phyloP scores from a whole-genome alignment of 2,329 filamentous ascomycete species.

The Dactylellina cionopaga region DNA sequence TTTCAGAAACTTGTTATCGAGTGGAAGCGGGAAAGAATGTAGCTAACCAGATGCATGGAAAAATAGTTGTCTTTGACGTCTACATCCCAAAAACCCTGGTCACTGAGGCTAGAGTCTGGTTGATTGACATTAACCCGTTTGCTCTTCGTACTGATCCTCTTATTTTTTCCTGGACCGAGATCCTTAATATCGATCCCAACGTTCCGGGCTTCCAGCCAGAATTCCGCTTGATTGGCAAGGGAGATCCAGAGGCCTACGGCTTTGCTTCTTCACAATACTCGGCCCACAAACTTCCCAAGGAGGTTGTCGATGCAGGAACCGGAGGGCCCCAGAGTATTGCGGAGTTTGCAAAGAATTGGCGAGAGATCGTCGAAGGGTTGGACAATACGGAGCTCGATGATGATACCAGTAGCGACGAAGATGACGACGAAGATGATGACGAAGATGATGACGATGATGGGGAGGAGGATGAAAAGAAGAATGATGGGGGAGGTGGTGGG shows the following conservation, averaged over 20 bases:
- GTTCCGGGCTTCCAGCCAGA: constrained; percentile 74
- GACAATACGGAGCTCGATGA: constrained; percentile 68
- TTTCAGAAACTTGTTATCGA: not conserved
- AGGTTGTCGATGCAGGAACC: constrained; percentile 70
- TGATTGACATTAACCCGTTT: constrained; percentile 97
- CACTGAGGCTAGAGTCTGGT: constrained; percentile 76
- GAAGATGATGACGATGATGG: not conserved
- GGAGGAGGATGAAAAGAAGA: not conserved
- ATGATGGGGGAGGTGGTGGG: not conserved
- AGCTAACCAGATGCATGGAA: no score
- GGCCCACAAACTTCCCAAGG: constrained; percentile 92
- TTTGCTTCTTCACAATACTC: constrained; percentile 89
- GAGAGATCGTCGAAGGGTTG: constrained; percentile 66
- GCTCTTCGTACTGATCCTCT: constrained; percentile 87
- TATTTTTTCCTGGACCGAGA: constrained; percentile 88
- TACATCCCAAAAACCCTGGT: constrained; percentile 78
- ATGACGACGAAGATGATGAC: constrained; percentile 1
- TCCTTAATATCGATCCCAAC: constrained; percentile 70
- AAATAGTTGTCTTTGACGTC: constrained; percentile 79
- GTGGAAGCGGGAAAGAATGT: no score
- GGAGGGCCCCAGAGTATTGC: constrained; percentile 78
- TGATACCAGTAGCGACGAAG: constrained; percentile 57
- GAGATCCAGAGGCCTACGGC: constrained; percentile 88
- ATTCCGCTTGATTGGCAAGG: constrained; percentile 80
- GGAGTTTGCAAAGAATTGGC: constrained; percentile 82